These are phyloP conservation scores for Coniochaeta sp. DNA, from an alignment of 2,329 filamentous ascomycete species.

Conservation along the genomic window DNA sequence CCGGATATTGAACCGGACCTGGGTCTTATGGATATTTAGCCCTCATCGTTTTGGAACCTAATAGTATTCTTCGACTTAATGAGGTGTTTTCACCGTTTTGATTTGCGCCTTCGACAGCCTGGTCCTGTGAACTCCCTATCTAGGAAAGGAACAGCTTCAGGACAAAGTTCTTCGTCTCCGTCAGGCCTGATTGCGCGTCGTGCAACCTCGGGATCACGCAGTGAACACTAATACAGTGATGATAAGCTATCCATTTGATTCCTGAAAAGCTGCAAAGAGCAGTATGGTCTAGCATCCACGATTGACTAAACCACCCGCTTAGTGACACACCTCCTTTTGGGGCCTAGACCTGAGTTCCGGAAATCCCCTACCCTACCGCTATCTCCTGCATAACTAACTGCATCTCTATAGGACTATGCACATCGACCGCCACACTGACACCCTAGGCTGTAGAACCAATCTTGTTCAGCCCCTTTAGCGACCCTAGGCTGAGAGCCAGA, in stretches of 20 bases:
- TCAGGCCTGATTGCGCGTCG: not conserved
- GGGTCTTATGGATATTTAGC: not conserved
- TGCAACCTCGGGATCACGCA: not conserved
- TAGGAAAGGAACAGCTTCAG: not conserved
- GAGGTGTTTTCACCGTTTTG: not conserved
- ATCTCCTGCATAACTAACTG: not conserved
- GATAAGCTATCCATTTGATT: not conserved
- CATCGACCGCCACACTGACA: not conserved
- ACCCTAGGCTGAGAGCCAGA: conserved; percentile 85
- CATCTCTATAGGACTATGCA: not conserved
- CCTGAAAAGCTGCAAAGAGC: not conserved
- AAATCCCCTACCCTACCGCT: not conserved
- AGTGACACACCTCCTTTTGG: not conserved
- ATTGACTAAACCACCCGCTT: not conserved
- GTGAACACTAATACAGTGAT: not conserved
- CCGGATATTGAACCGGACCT: not conserved
- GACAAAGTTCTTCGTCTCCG: not conserved
- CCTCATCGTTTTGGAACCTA: not conserved
- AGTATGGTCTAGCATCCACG: not conserved
- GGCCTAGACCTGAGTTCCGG: not conserved
- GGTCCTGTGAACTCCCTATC: not conserved
- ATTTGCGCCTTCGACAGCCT: not conserved
- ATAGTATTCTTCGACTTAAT: not conserved
- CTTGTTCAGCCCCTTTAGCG: conserved; percentile 90
- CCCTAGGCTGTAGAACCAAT: conserved; percentile 40